Percentiles rank a stretch among this genome's conserved stretches.
phyloP scores from a whole-genome alignment of 371 early-diverging fungal genomes.

The Mucor indicus region DNA sequence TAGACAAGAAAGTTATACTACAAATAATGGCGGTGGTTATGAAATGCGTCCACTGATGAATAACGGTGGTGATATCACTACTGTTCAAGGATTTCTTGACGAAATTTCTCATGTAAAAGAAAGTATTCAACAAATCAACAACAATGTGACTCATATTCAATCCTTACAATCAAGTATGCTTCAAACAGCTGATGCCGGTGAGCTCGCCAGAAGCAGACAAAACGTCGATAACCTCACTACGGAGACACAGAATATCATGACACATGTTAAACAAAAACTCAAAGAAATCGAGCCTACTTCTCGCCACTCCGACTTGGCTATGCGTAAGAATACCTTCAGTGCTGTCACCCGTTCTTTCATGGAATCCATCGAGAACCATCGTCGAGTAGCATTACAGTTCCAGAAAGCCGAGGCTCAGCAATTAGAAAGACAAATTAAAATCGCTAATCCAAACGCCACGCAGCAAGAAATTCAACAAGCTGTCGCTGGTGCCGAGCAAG shows the following conservation, averaged over 20 bases:
- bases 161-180: slow-evolving; percentile 32
- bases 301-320: slow-evolving; percentile 40
- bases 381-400: slow-evolving; percentile 38
- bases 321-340: slow-evolving; percentile 46
- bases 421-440: slow-evolving; percentile 46
- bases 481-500: slow-evolving; percentile 40
- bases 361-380: slow-evolving; percentile 42
- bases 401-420: slow-evolving; percentile 42
- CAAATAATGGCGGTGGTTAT: slow-evolving; percentile 30
- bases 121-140: slow-evolving; percentile 35
- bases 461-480: slow-evolving; percentile 45
- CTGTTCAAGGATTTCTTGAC: slow-evolving; percentile 27
- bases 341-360: slow-evolving; percentile 41
- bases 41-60: slow-evolving; percentile 49
- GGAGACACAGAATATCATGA: slow-evolving; percentile 40
- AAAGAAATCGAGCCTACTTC: slow-evolving; percentile 45
- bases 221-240: slow-evolving; percentile 23
- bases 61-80: slow-evolving; percentile 27
- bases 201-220: slow-evolving; percentile 23
- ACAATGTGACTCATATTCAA: slow-evolving; percentile 34
- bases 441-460: slow-evolving; percentile 47
- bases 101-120: slow-evolving; percentile 43
- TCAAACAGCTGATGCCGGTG: slow-evolving; percentile 39
- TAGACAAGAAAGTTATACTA: no score
- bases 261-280: slow-evolving; percentile 38